These are phyloP conservation scores for Butyriboletus loyo DNA, from an alignment of 768 basidiomycete genomes.

Conservation along the genomic window DNA sequence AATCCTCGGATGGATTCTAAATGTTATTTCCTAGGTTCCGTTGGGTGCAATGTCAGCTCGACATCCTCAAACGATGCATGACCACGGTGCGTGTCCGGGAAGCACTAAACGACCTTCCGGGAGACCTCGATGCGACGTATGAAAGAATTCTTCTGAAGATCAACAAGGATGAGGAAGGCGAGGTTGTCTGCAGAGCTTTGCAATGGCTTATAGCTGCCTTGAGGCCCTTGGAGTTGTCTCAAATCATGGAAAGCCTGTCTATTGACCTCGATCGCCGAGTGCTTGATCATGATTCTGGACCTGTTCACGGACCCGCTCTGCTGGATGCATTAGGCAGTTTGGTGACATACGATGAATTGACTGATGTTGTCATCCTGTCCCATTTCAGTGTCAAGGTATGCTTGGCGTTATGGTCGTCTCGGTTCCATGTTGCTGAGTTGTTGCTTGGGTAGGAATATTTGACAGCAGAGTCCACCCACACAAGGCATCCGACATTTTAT, in stretches of 20 bases:
- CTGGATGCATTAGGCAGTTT: conserved; percentile 1
- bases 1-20: too few species aligned
- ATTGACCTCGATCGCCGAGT: neutral
- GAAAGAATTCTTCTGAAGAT: neutral
- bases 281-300: neutral
- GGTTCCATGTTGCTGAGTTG: neutral
- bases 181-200: neutral
- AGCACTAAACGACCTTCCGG: conserved; percentile 1
- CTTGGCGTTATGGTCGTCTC: too few species aligned
- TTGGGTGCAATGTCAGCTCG: conserved; percentile 16
- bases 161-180: neutral
- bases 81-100: neutral
- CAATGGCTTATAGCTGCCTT: conserved; percentile 14
- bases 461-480: neutral
- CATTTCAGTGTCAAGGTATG: conserved; percentile 15
- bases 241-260: conserved; percentile 7
- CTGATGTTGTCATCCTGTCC: conserved; percentile 4
- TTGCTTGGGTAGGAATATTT: conserved; percentile 7
- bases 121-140: conserved; percentile 5
- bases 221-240: neutral
- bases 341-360: neutral
- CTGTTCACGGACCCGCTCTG: conserved; percentile 1
- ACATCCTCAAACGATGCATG: neutral
- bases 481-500: neutral
- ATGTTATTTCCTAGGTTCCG: conserved; percentile 7